phyloP scores from a whole-genome alignment of 2,329 filamentous ascomycete genomes.

The Colletotrichum tabaci region DNA sequence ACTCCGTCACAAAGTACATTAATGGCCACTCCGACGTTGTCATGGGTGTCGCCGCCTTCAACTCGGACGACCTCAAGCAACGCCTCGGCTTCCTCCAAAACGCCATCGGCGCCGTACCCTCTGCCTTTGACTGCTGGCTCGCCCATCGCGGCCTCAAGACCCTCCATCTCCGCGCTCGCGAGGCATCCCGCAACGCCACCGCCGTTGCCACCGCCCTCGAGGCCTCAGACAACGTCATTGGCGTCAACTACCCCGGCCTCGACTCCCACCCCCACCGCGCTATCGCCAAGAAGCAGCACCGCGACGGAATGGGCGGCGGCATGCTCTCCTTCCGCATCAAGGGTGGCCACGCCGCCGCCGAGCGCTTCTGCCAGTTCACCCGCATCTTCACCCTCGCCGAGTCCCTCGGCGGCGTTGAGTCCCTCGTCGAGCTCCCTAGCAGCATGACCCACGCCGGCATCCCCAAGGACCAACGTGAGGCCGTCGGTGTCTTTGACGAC shows the following conservation, averaged over 20 bases:
- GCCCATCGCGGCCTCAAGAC: conserved; percentile 98
- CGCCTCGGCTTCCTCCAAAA: conserved; percentile 94
- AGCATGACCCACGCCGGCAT: conserved; percentile 99
- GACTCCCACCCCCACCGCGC: conserved; percentile 87
- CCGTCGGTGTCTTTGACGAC: conserved; percentile 94
- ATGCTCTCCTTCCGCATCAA: conserved; percentile 97
- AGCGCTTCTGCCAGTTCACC: conserved; percentile 92
- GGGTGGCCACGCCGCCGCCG: conserved; percentile 87
- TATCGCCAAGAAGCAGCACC: conserved; percentile 92
- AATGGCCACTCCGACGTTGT: conserved; percentile 97
- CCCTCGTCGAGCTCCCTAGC: conserved; percentile 90
- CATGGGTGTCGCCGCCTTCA: conserved; percentile 98
- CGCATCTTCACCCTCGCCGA: conserved; percentile 95
- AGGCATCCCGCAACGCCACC: conserved; percentile 86
- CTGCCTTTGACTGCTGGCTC: conserved; percentile 97
- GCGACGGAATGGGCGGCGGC: conserved; percentile 92
- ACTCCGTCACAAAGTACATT: conserved; percentile 99
- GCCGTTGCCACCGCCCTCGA: conserved; percentile 84
- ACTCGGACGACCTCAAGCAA: conserved; percentile 83
- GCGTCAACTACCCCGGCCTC: conserved; percentile 96
- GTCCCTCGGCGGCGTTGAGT: conserved; percentile 92
- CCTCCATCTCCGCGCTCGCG: conserved; percentile 89
- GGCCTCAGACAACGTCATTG: conserved; percentile 83
- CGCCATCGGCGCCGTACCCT: conserved; percentile 95
- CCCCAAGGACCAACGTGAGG: conserved; percentile 89